phyloP scores from a whole-genome alignment of 345 rosid genomes.

The Sapria himalayana region DNA sequence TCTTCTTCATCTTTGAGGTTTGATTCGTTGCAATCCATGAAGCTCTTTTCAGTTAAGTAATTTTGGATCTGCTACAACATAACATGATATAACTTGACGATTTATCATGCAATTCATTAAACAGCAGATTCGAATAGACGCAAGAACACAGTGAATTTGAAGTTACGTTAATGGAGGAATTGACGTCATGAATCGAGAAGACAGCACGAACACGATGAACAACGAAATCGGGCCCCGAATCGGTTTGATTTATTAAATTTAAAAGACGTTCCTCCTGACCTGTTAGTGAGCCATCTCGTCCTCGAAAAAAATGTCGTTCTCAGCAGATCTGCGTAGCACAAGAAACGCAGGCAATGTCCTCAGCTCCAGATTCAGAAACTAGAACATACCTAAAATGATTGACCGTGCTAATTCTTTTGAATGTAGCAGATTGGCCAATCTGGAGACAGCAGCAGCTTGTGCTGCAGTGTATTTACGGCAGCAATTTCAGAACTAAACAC shows the following conservation, averaged over 20 bases:
- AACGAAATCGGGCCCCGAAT: slow-evolving; percentile 9
- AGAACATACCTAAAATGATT: slow-evolving; percentile 28
- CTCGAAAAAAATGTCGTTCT: slow-evolving; percentile 14
- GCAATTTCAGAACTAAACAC: slow-evolving; percentile 14
- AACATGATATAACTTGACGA: slow-evolving; percentile 54
- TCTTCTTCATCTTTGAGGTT: no score
- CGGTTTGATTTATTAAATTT: not conserved
- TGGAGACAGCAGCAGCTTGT: slow-evolving; percentile 98
- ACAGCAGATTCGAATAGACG: not conserved
- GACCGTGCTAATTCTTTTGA: slow-evolving; percentile 72
- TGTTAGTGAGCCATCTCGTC: slow-evolving; percentile 70
- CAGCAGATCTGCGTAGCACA: slow-evolving; percentile 3
- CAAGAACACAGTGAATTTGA: not conserved
- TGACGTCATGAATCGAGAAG: slow-evolving; percentile 70
- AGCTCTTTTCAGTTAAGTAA: slow-evolving; percentile 59
- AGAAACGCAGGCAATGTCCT: slow-evolving; percentile 19
- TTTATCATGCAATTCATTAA: not conserved
- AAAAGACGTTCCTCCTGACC: slow-evolving; percentile 15
- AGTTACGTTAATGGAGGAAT: slow-evolving; percentile 48
- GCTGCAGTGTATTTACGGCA: slow-evolving; percentile 67
- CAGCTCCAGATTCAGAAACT: not conserved
- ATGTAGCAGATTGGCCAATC: slow-evolving; percentile 92
- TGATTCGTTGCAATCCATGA: slow-evolving; percentile 79
- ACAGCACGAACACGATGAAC: slow-evolving; percentile 64
- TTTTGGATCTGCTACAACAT: slow-evolving; percentile 52